Evolutionary conservation across 1,284 basidiomycete species (phyloP), one percentile per base, ranked within the genome.

Genomic region (Ustilago shanxiensis): DNA sequence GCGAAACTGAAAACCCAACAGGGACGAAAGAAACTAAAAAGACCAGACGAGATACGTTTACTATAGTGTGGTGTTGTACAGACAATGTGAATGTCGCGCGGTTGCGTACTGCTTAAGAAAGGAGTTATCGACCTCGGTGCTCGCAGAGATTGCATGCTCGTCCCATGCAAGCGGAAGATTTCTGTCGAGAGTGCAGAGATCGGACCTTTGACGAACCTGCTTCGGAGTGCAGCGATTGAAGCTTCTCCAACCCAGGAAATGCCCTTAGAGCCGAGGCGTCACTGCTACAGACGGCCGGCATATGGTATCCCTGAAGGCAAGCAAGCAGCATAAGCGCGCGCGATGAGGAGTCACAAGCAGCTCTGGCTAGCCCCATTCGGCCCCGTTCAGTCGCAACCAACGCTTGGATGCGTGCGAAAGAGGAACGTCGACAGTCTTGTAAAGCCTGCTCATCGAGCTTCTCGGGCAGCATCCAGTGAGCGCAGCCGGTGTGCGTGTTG

Each of bases 1-100:
- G 57, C 63, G 50, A 54, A 22, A 55, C 50, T n/a, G n/a, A 22
- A 47, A 16, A 49, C 35, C 14, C 29, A 20, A 20, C n/a, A n/a
- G 20, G 20, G 41, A 44, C 2, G 20, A 44, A 44, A 44, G 2
- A 44, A n/a, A 6, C 41, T 9, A 11, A 44, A 10, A 20, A 54
- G 8, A 47, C 41, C 24, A 49, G 8, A 37, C 31, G 22, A 37
- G 29, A 8, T 51, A 28, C 9, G 50, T 28, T n/a, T 33, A 57
- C 41, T 57, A 58, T 41, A 53, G 41, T 22, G 35, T 39, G 47
- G 35, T 22, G 47, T n/a, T 33, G 22, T 54, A 39, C 52, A 54
- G n/a, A 24, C 6, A 33, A 16, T 33, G 41, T 11, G n/a, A 20
- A 20, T n/a, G n/a, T 7, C 41, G 41, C n/a, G 18, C 3, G 20